A percentile compares a stretch with the other conserved stretches of the same genome.
These are phyloP conservation scores for Thraustochytrium striatum DNA, from an alignment of 352 stramenopile genomes.

Conservation along the genomic window DNA sequence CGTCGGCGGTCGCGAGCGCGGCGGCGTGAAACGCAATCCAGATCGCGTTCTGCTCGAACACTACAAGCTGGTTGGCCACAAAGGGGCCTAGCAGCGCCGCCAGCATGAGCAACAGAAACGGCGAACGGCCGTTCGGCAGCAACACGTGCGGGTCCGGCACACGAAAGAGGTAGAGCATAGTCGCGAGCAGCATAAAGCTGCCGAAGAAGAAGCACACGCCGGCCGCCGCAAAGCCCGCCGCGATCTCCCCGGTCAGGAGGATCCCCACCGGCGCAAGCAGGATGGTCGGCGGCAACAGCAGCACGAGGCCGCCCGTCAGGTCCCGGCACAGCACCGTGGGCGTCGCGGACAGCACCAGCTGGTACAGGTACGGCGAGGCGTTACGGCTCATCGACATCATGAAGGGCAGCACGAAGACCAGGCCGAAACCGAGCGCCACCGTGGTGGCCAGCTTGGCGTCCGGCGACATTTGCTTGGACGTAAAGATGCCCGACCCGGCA, in stretches of 20 bases:
- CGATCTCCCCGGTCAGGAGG: not conserved
- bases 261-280: not conserved
- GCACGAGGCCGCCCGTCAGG: conserved; percentile 29
- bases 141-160: conserved; percentile 36
- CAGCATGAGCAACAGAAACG: conserved; percentile 4
- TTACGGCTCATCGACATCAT: conserved; percentile 49
- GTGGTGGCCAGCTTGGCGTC: not conserved
- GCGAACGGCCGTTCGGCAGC: not conserved
- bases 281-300: not conserved
- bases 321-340: conserved; percentile 38
- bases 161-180: conserved; percentile 41
- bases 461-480: not conserved
- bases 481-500: conserved; percentile 28
- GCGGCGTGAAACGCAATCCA: conserved; percentile 15
- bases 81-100: conserved; percentile 5
- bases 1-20: not conserved
- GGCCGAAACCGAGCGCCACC: conserved; percentile 1
- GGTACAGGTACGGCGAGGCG: conserved; percentile 37
- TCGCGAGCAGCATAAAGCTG: conserved; percentile 36
- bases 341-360: conserved; percentile 13
- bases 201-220: not conserved
- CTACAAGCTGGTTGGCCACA: not conserved
- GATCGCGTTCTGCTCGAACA: not conserved
- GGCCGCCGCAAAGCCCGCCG: not conserved
- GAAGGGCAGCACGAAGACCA: conserved; percentile 18